phyloP scores from a whole-genome alignment of 139 green algal species.

The Diplosphaera chodatii region DNA sequence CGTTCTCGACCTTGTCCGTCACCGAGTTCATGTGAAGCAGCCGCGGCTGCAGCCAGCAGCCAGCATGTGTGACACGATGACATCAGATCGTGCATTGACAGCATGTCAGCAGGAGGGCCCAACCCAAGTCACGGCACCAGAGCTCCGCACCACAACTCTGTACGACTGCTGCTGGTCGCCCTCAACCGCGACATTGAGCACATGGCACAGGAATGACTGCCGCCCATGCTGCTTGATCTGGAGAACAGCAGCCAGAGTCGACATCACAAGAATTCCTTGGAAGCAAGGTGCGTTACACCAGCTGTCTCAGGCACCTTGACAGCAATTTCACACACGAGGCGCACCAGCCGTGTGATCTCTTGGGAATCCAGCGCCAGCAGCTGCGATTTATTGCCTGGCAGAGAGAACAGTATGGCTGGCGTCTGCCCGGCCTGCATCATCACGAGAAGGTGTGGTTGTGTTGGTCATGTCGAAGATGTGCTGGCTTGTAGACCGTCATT shows the following conservation, averaged over 20 bases:
- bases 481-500: too few relatives aligned
- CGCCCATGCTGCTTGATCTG: conserved; percentile 18
- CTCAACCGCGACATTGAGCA: conserved; percentile 23
- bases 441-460: too few relatives aligned
- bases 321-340: too few relatives aligned
- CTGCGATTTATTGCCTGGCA: conserved; percentile 9
- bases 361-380: conserved; percentile 27
- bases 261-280: neutral
- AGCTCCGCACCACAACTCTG: conserved; percentile 13
- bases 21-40: conserved; percentile 37
- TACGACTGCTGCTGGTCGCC: neutral
- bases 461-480: too few relatives aligned
- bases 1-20: conserved; percentile 42
- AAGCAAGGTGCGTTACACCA: too few relatives aligned
- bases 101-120: too few relatives aligned
- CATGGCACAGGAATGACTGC: conserved; percentile 15
- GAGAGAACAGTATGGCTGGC: conserved; percentile 29
- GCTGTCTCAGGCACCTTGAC: too few relatives aligned
- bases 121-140: neutral
- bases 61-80: neutral
- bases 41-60: conserved; percentile 21
- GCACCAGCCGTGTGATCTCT: neutral
- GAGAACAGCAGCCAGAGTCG: neutral
- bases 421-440: conserved; percentile 13
- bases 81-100: neutral